phyloP scores from a whole-genome alignment of 306 rosid species.

The Cajanus cajan region DNA sequence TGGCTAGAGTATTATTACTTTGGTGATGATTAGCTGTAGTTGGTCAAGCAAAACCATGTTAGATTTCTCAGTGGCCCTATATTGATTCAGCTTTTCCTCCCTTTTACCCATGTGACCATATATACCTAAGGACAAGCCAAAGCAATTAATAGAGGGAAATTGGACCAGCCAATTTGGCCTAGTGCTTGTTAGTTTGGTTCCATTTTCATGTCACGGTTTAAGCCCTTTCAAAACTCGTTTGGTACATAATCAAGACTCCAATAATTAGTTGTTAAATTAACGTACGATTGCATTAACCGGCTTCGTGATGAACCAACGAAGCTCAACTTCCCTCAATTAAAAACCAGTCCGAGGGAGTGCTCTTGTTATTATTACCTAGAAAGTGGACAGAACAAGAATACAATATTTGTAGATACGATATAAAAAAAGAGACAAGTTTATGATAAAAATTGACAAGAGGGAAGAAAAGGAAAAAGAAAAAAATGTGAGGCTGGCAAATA shows the following conservation, averaged over 20 bases:
- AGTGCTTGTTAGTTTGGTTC: background rate
- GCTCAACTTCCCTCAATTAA: too few species aligned
- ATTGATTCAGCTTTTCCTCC: background rate
- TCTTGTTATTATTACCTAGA: background rate
- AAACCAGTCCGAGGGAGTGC: background rate
- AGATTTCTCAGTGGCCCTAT: conserved; percentile 15
- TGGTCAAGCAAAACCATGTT: conserved; percentile 32
- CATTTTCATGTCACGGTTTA: background rate
- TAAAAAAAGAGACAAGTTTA: background rate
- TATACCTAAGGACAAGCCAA: background rate
- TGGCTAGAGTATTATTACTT: background rate
- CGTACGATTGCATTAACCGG: background rate
- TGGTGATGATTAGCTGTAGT: background rate
- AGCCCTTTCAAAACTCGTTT: background rate
- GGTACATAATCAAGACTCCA: background rate
- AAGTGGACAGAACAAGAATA: background rate
- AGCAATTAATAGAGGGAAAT: background rate
- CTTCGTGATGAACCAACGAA: too few species aligned
- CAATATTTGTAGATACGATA: conserved; percentile 8
- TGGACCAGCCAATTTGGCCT: background rate
- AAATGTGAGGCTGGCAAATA: background rate
- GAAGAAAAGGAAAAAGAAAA: background rate
- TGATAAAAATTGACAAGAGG: background rate
- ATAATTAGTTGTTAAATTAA: background rate
- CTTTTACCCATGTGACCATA: background rate